These are phyloP conservation scores for Monosporozyma servazzii DNA, from an alignment of 805 yeast genomes.

Conservation along the genomic window DNA sequence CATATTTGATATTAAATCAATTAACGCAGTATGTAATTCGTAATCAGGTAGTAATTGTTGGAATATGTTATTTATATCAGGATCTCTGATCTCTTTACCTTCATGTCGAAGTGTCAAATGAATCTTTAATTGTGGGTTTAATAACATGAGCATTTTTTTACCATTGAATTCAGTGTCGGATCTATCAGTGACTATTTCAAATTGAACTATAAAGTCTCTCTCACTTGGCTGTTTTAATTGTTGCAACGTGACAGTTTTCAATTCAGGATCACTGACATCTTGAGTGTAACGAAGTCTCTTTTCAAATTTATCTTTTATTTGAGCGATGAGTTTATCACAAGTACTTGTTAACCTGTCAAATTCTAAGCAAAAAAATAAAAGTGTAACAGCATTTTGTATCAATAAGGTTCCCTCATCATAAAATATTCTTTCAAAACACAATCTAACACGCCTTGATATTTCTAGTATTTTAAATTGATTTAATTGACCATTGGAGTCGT, in stretches of 20 bases:
- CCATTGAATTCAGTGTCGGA: neutral
- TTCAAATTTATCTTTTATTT: conserved; percentile 1
- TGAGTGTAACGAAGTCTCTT: neutral
- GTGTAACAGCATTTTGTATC: neutral
- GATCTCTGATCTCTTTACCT: neutral
- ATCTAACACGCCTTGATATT: neutral
- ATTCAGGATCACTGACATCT: neutral
- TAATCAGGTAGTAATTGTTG: conserved; percentile 16
- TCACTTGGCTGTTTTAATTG: neutral
- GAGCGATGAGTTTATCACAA: conserved; percentile 7
- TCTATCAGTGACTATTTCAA: neutral
- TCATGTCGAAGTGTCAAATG: neutral
- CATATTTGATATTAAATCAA: conserved; percentile 3
- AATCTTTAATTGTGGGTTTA: conserved; percentile 3
- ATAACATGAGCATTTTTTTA: neutral
- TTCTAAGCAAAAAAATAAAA: conserved; percentile 21
- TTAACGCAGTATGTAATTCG: conserved; percentile 15
- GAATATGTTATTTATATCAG: conserved; percentile 8
- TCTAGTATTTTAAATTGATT: neutral
- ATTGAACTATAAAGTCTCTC: neutral
- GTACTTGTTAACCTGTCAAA: conserved; percentile 14
- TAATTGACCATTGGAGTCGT: neutral
- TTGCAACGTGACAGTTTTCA: neutral
- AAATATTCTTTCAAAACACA: neutral
- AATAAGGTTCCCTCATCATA: neutral